Evolutionary conservation across 768 basidiomycete species (phyloP).

Genomic region (Amanita inopinata): DNA sequence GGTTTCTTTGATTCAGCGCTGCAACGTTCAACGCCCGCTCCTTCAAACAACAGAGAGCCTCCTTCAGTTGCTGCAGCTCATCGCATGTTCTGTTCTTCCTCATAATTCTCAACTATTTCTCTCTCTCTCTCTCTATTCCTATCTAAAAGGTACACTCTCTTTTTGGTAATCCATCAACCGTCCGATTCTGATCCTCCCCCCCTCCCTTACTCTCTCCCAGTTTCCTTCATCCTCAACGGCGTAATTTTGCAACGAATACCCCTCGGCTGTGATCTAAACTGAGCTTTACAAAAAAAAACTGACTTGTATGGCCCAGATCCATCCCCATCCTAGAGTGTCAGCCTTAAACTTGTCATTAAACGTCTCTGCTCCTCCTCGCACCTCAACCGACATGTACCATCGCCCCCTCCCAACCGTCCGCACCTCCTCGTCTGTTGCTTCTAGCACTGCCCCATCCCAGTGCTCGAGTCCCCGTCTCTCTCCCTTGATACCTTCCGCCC

Average conservation of each 20-base stretch:
- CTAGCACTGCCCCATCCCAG: constrained; percentile 25
- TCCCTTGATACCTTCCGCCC: constrained; percentile 41
- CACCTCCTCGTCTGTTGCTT: constrained; percentile 36
- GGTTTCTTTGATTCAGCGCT: not conserved
- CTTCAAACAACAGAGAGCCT: not conserved
- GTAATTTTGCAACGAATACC: not conserved
- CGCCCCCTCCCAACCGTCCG: constrained; percentile 48
- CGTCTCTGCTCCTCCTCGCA: constrained; percentile 10
- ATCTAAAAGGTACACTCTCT: constrained; percentile 1
- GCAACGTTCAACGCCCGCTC: not conserved
- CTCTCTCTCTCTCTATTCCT: constrained; percentile 4
- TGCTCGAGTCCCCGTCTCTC: constrained; percentile 32
- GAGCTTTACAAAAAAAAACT: not conserved
- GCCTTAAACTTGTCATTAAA: constrained; percentile 8
- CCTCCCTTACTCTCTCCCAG: not conserved
- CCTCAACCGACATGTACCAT: constrained; percentile 46
- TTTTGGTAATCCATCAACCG: too few relatives aligned
- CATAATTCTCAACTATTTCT: constrained; percentile 5
- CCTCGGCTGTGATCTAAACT: not conserved
- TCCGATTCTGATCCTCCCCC: not conserved
- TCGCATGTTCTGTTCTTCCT: constrained; percentile 3
- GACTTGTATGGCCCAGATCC: constrained; percentile 13
- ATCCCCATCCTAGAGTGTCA: constrained; percentile 13
- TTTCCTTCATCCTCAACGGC: not conserved
- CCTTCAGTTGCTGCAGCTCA: too few relatives aligned